Conservation (phyloP, 192 early-diverging fungal species). For the Kickxella alabastrina region DNA sequence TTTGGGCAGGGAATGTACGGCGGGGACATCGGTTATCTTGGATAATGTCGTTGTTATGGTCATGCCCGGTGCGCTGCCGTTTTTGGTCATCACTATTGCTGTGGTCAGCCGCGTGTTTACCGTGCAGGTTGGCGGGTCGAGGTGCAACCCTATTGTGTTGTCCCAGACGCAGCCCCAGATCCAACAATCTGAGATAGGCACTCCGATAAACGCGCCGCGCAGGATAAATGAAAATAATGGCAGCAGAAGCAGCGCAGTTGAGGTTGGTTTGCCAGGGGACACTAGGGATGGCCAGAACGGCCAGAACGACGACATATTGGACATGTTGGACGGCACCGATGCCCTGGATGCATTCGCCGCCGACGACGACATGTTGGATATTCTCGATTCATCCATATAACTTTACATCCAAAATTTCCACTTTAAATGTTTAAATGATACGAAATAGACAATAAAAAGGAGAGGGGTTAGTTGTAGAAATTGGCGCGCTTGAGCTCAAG, state of each 20-base stretch:
- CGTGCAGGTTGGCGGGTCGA: slow-evolving; percentile 18
- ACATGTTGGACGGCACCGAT: too few relatives aligned
- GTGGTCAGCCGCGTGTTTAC: slow-evolving; percentile 43
- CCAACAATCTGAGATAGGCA: not conserved
- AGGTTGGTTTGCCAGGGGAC: too few relatives aligned
- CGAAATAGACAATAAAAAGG: too few relatives aligned
- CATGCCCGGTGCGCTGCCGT: slow-evolving; percentile 27
- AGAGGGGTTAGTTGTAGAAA: too few relatives aligned
- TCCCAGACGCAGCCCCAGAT: slow-evolving; percentile 19
- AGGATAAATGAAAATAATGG: not conserved
- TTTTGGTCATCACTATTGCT: slow-evolving; percentile 31
- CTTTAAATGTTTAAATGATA: too few relatives aligned
- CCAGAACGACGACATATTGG: too few relatives aligned
- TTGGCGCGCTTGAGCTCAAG: slow-evolving; percentile 72
- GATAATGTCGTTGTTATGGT: slow-evolving; percentile 33
- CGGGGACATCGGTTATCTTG: slow-evolving; percentile 37
- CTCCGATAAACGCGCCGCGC: not conserved
- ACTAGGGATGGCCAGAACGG: too few relatives aligned
- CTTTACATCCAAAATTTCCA: too few relatives aligned
- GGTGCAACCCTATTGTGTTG: slow-evolving; percentile 28
- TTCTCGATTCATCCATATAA: too few relatives aligned
- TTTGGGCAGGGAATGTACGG: slow-evolving; percentile 18
- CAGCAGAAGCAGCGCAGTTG: not conserved
- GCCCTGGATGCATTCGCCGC: too few relatives aligned
- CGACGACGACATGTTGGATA: too few relatives aligned